These are phyloP conservation scores for Phoma sp. DNA, from an alignment of 2,329 filamentous ascomycete species.

Conservation along the genomic window DNA sequence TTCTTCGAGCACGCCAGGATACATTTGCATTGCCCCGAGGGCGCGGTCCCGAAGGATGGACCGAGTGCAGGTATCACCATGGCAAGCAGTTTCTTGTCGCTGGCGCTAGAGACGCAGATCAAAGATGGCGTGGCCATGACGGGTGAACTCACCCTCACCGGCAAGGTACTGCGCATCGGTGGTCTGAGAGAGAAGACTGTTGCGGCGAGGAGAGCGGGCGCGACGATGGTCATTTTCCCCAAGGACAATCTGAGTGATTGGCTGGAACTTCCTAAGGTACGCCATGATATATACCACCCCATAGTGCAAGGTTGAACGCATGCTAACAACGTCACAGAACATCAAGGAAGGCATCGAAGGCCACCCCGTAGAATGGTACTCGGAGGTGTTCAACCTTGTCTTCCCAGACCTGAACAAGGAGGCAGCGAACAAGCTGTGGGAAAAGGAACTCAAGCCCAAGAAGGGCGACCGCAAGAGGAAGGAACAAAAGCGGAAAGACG, in stretches of 20 bases:
- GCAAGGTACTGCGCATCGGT: slow-evolving; percentile 94
- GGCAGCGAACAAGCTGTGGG: slow-evolving; percentile 76
- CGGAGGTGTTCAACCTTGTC: slow-evolving; percentile 88
- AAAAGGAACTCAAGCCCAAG: slow-evolving; percentile 61
- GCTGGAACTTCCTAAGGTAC: slow-evolving; percentile 94
- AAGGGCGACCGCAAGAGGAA: slow-evolving; percentile 47
- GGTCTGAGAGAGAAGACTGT: slow-evolving; percentile 97
- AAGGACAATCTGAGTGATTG: slow-evolving; percentile 96
- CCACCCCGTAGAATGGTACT: slow-evolving; percentile 90
- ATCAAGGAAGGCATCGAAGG: slow-evolving; percentile 97
- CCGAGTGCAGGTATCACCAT: slow-evolving; percentile 88
- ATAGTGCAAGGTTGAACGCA: no score
- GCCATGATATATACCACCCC: no score
- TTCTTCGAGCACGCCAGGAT: slow-evolving; percentile 97
- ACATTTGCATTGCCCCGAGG: slow-evolving; percentile 95
- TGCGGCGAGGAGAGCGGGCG: slow-evolving; percentile 88
- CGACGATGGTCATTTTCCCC: slow-evolving; percentile 93
- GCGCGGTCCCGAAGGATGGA: slow-evolving; percentile 92
- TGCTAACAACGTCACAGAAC: slow-evolving; percentile 67
- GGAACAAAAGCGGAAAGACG: slow-evolving; percentile 48
- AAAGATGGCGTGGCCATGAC: slow-evolving; percentile 96
- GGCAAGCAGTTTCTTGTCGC: slow-evolving; percentile 88
- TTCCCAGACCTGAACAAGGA: slow-evolving; percentile 82
- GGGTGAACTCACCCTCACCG: slow-evolving; percentile 93
- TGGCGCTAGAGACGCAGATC: slow-evolving; percentile 80